These are phyloP conservation scores for Pythium monospermum DNA, from an alignment of 352 stramenopile genomes.

Conservation along the genomic window DNA sequence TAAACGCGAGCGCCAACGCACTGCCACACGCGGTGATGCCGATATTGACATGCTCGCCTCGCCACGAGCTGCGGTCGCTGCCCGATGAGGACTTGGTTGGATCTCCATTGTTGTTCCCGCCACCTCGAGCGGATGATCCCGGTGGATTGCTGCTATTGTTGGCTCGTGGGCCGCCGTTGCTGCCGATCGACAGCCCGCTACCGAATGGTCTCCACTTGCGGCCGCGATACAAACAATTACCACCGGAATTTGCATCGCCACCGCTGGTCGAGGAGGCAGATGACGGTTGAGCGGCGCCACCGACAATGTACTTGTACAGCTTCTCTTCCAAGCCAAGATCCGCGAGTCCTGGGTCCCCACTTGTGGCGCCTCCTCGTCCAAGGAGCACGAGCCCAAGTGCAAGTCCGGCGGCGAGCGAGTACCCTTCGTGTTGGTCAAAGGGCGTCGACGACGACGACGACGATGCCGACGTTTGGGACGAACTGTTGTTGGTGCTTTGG, in stretches of 20 bases:
- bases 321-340: conserved; percentile 97
- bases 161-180: neutral
- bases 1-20: conserved; percentile 93
- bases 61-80: conserved; percentile 19
- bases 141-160: neutral
- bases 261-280: neutral
- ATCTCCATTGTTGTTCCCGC: neutral
- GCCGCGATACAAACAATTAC: conserved; percentile 67
- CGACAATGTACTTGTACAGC: conserved; percentile 94
- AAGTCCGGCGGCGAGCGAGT: conserved; percentile 89
- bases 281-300: conserved; percentile 36
- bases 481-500: conserved; percentile 26
- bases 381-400: conserved; percentile 96
- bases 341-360: conserved; percentile 84
- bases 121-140: neutral
- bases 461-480: conserved; percentile 15
- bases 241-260: conserved; percentile 13
- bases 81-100: neutral
- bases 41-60: conserved; percentile 91
- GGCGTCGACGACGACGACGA: conserved; percentile 35
- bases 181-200: neutral
- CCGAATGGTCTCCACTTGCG: conserved; percentile 60
- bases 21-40: conserved; percentile 92
- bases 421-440: conserved; percentile 92
- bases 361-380: conserved; percentile 56